Conservation (phyloP, 768 basidiomycete species). For the Tulasnella sp. region DNA sequence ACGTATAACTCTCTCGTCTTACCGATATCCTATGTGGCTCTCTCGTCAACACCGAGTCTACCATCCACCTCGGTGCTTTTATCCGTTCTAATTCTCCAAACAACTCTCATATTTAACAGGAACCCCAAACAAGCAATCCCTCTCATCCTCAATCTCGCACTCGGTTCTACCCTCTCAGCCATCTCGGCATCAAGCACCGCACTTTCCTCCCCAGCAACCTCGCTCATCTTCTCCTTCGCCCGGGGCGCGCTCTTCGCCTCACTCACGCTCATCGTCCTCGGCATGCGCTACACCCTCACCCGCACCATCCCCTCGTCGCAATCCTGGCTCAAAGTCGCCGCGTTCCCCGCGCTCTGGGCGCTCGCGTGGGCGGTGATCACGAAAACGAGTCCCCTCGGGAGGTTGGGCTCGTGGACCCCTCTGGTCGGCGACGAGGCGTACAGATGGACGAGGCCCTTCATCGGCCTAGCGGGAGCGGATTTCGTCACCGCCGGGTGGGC, state of each 20-base stretch:
- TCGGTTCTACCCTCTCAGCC: background rate
- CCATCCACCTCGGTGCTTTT: background rate
- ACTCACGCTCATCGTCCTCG: background rate
- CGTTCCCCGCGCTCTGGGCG: constrained; percentile 11
- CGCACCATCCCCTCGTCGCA: background rate
- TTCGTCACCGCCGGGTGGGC: constrained; percentile 74
- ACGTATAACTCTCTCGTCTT: background rate
- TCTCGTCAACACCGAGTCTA: background rate
- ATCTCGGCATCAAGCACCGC: background rate
- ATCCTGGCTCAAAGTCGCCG: background rate
- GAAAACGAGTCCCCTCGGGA: constrained; percentile 52
- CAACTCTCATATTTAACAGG: background rate
- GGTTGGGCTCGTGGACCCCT: constrained; percentile 62
- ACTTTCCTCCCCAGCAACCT: background rate
- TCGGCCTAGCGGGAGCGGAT: constrained; percentile 53
- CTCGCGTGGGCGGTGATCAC: constrained; percentile 41
- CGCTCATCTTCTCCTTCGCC: background rate
- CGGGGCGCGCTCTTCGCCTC: background rate
- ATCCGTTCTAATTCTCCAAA: background rate
- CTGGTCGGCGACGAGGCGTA: constrained; percentile 41
- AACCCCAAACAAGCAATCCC: background rate
- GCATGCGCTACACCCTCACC: background rate
- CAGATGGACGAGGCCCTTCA: constrained; percentile 45
- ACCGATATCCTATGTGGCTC: background rate
- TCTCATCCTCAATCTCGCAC: background rate